phyloP scores from a whole-genome alignment of 2,329 filamentous ascomycete species.

The Hysterium pulicare region DNA sequence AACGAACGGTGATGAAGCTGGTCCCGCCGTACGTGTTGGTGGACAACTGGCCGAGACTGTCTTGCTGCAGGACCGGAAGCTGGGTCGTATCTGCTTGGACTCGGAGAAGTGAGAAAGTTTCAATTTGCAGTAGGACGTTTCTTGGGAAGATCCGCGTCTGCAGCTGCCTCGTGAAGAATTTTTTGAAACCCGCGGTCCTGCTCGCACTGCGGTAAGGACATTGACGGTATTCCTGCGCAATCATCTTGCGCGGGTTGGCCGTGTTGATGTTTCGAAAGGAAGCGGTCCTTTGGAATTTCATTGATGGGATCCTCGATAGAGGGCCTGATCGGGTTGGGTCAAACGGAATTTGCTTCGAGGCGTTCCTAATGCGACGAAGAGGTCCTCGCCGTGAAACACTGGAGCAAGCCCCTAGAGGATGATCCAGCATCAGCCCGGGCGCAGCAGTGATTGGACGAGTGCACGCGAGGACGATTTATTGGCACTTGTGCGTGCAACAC shows the following conservation, averaged over 20 bases:
- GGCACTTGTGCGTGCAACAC: constrained; percentile 21
- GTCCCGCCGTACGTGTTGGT: background rate
- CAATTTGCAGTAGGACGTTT: no score
- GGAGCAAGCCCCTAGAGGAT: constrained; percentile 16
- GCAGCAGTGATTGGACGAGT: constrained; percentile 22
- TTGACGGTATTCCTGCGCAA: background rate
- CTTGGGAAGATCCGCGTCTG: background rate
- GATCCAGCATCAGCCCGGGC: constrained; percentile 10
- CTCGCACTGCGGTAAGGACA: background rate
- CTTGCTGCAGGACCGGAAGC: background rate
- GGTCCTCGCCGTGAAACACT: constrained; percentile 24
- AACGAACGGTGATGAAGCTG: background rate
- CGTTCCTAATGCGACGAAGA: constrained; percentile 8
- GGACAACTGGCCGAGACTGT: background rate
- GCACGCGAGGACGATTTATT: constrained; percentile 18
- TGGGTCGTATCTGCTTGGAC: background rate
- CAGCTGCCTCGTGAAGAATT: background rate
- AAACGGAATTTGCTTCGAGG: constrained; percentile 16
- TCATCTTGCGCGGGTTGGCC: background rate
- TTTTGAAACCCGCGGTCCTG: background rate
- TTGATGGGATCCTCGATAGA: background rate
- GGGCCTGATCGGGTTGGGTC: constrained; percentile 23
- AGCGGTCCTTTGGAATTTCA: background rate
- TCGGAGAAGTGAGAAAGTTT: no score
- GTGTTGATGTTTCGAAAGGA: background rate